Percentiles rank a stretch among this genome's conserved stretches.
phyloP scores from a whole-genome alignment of 2,329 filamentous ascomycete species.

The Aspergillus sp. region DNA sequence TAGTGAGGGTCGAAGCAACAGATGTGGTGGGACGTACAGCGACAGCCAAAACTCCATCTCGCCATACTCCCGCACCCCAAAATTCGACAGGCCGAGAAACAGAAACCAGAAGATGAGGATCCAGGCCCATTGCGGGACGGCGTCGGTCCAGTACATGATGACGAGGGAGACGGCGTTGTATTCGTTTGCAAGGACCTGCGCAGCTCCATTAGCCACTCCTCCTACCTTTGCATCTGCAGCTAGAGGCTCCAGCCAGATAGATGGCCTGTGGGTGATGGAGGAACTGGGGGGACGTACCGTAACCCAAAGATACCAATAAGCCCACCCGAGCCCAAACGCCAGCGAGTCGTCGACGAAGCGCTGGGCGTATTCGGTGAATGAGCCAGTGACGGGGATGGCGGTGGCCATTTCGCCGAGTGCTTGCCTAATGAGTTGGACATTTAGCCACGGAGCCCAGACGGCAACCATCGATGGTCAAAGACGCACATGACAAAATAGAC shows the following conservation, averaged over 20 bases:
- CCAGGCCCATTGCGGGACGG: conserved; percentile 65
- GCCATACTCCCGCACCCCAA: conserved; percentile 73
- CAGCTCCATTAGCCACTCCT: neutral
- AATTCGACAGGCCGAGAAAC: conserved; percentile 70
- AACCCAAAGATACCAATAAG: conserved; percentile 81
- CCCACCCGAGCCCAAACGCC: conserved; percentile 79
- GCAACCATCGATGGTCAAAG: neutral
- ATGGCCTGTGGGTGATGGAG: conserved; percentile 51
- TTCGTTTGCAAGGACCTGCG: conserved; percentile 14
- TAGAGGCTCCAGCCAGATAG: too few species aligned
- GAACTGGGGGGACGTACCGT: conserved; percentile 64
- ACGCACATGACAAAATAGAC: conserved; percentile 74
- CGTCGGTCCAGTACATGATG: conserved; percentile 71
- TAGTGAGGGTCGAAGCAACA: neutral
- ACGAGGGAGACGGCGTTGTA: conserved; percentile 52
- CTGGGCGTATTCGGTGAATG: conserved; percentile 76
- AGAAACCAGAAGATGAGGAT: conserved; percentile 74
- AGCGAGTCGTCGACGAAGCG: conserved; percentile 73
- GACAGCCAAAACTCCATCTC: conserved; percentile 76
- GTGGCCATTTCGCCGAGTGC: conserved; percentile 71
- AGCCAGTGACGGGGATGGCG: conserved; percentile 74
- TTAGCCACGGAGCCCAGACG: neutral
- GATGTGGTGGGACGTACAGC: too few species aligned
- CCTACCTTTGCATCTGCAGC: too few species aligned
- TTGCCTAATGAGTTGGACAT: neutral